Base-by-base conservation (phyloP, 148 eudicot genomes). In the Vaccinium myrtillus region DNA sequence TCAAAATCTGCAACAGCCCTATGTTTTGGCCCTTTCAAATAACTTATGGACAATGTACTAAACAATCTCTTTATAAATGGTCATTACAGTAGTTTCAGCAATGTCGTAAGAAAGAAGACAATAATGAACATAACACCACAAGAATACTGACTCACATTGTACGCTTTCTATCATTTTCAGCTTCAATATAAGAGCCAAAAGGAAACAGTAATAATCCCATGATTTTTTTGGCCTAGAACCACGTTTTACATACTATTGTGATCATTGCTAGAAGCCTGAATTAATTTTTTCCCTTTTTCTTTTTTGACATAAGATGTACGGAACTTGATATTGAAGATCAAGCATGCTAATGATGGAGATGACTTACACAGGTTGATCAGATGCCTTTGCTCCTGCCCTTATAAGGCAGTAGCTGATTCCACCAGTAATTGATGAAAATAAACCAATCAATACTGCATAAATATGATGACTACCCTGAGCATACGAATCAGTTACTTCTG, bases 351-450 rank as follows among this genome's bases (percentile, higher is more conserved):
- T n/a, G 76, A 81, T 84, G 50, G 61, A 43, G 46, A 43, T 43
- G 46, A 27, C 91, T 87, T 89, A 92, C 94, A 92, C 90, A 80
- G 94, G 94, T 77, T 90, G 90, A 78, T 92, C 92, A 82, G 94
- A 89, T 77, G 91, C 91, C 89, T 90, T 92, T 54, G 94, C 91
- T 87, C 88, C 92, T 53, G 94, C 92, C 80, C 94, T 89, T 82
- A 87, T 84, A 50, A 92, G 87, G 85, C 94, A 92, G 86, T 89
- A 92, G 89, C 88, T 87, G 85, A 86, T 78, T 77, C 94, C 94
- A 86, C 89, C 90, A 85, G 83, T 87, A 73, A 88, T 12, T 63
- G 92, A 89, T 67, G 94, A 92, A 82, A 89, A 84, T 65, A 92
- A 89, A 83, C 92, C 92, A 83, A 90, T 70, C 56, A 89, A 70